phyloP scores from a whole-genome alignment of 2,329 filamentous ascomycete species.

The Phyllosticta citrichinensis region DNA sequence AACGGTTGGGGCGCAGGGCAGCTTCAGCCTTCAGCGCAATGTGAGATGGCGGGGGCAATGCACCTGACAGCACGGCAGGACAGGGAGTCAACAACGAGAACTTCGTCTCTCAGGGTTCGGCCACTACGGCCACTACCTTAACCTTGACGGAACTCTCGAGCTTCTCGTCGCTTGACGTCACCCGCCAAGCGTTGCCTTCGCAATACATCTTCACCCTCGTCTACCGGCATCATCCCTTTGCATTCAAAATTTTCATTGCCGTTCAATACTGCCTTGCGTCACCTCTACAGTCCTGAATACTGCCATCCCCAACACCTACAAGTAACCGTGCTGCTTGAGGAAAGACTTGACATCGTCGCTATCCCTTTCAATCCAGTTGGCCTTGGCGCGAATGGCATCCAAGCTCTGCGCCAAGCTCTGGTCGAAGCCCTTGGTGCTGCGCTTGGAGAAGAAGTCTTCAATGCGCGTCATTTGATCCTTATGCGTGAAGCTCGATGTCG shows the following conservation, averaged over 20 bases:
- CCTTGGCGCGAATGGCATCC: conserved; percentile 76
- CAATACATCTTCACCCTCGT: background rate
- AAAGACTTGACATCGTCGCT: conserved; percentile 63
- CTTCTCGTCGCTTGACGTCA: background rate
- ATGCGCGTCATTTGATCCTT: conserved; percentile 66
- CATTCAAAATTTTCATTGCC: background rate
- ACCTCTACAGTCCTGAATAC: background rate
- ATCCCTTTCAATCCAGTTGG: conserved; percentile 70
- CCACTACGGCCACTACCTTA: background rate
- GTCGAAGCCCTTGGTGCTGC: conserved; percentile 81
- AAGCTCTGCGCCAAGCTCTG: conserved; percentile 81
- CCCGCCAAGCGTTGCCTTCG: background rate
- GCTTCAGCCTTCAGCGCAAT: background rate
- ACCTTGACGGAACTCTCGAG: background rate
- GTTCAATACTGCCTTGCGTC: background rate
- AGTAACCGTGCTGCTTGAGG: conserved; percentile 57
- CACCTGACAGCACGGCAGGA: background rate
- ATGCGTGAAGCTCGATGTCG: conserved; percentile 70
- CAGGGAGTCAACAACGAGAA: background rate
- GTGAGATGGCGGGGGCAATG: background rate
- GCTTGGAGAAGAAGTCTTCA: conserved; percentile 68
- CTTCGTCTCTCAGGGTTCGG: background rate
- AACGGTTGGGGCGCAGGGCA: background rate
- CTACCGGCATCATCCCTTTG: background rate
- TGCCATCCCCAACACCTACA: conserved; percentile 20